A percentile compares a stretch with the other conserved stretches of the same genome.
Conservation (phyloP, 768 basidiomycete species). For the Psilocybe cubensis region DNA sequence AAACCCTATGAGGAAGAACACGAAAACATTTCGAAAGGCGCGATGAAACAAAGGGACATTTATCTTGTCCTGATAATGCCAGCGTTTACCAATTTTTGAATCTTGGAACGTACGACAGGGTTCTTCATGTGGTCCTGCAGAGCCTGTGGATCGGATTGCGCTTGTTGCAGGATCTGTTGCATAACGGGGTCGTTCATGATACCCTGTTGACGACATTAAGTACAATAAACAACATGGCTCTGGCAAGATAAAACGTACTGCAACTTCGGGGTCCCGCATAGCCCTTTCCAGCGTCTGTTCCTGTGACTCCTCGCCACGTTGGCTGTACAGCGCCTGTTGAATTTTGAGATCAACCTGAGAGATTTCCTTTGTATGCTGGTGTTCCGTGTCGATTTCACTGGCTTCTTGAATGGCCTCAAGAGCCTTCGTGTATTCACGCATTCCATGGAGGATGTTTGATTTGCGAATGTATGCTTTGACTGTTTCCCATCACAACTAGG, state of each 20-base stretch:
- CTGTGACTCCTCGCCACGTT: constrained; percentile 85
- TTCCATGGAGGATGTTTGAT: constrained; percentile 78
- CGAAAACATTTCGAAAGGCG: neutral
- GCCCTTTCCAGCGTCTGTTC: constrained; percentile 92
- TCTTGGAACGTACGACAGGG: constrained; percentile 76
- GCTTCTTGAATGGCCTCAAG: constrained; percentile 84
- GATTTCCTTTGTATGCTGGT: constrained; percentile 86
- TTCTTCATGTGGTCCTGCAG: constrained; percentile 98
- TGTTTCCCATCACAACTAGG: constrained; percentile 25
- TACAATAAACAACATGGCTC: constrained; percentile 5
- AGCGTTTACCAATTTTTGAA: constrained; percentile 88
- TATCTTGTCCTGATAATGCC: constrained; percentile 91
- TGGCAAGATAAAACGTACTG: constrained; percentile 51
- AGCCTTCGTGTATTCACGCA: constrained; percentile 92
- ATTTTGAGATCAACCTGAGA: constrained; percentile 78
- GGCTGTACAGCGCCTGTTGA: constrained; percentile 75
- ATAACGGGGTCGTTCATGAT: constrained; percentile 93
- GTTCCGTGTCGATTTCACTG: constrained; percentile 74
- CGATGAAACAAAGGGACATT: constrained; percentile 19
- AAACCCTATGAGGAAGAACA: constrained; percentile 7
- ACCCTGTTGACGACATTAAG: constrained; percentile 39
- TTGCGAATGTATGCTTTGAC: constrained; percentile 98
- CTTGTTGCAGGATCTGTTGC: constrained; percentile 94
- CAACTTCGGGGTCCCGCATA: constrained; percentile 97
- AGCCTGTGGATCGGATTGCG: constrained; percentile 85